Percentiles rank a stretch among this genome's conserved stretches.
These are phyloP conservation scores for Phytopythium chamaehyphon DNA, from an alignment of 352 stramenopile genomes.

Conservation along the genomic window DNA sequence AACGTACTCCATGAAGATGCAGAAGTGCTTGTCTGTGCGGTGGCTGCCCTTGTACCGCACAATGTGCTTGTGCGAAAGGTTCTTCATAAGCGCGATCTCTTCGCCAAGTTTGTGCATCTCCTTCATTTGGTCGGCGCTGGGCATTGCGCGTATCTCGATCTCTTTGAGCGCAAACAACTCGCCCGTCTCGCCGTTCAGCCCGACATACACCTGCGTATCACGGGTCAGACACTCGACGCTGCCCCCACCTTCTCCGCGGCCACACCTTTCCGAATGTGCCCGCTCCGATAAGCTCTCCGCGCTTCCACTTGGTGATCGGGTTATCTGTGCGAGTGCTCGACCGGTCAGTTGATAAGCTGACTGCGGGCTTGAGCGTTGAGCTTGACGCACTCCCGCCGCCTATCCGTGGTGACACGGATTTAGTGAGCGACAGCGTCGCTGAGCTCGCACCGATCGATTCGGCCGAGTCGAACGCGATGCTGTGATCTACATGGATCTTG, in stretches of 20 bases:
- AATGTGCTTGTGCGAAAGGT: slow-evolving; percentile 94
- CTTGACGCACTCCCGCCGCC: slow-evolving; percentile 17
- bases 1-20: slow-evolving; percentile 97
- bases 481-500: slow-evolving; percentile 26
- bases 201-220: slow-evolving; percentile 84
- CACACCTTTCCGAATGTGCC: slow-evolving; percentile 91
- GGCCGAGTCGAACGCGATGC: slow-evolving; percentile 9
- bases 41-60: slow-evolving; percentile 89
- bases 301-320: slow-evolving; percentile 86
- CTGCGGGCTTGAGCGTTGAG: slow-evolving; percentile 12
- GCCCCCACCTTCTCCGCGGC: not conserved
- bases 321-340: slow-evolving; percentile 10
- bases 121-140: slow-evolving; percentile 43
- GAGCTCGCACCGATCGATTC: slow-evolving; percentile 16
- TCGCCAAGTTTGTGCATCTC: slow-evolving; percentile 77
- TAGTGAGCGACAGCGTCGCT: slow-evolving; percentile 35
- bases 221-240: not conserved
- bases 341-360: not conserved
- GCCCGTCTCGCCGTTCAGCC: slow-evolving; percentile 91
- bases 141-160: slow-evolving; percentile 73
- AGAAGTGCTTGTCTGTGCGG: slow-evolving; percentile 72
- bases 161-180: slow-evolving; percentile 89
- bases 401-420: slow-evolving; percentile 51
- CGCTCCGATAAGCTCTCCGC: slow-evolving; percentile 92
- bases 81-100: slow-evolving; percentile 95